Percentiles rank a stretch among this genome's conserved stretches.
phyloP scores from a whole-genome alignment of 129 eudicot species.

The Logfia minima region DNA sequence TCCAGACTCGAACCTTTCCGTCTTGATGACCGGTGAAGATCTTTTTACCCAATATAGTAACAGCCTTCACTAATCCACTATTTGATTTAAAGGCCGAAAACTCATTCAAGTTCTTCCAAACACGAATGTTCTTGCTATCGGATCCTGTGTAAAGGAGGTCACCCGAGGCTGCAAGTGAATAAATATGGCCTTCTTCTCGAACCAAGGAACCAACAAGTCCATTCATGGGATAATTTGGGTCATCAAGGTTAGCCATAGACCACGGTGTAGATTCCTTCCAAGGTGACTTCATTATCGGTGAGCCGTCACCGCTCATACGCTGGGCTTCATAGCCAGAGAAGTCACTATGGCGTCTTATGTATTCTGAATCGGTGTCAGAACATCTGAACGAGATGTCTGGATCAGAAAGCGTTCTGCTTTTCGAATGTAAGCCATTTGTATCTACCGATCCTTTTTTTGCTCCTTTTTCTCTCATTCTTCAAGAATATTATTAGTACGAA shows the following conservation, averaged over 20 bases:
- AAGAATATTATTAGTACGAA: not conserved
- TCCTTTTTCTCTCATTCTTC: slow-evolving; percentile 30
- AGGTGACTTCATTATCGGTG: slow-evolving; percentile 84
- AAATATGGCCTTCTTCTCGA: slow-evolving; percentile 89
- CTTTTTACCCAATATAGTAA: slow-evolving; percentile 61
- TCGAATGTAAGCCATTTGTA: not conserved
- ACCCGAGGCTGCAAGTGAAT: slow-evolving; percentile 66
- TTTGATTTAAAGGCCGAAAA: slow-evolving; percentile 82
- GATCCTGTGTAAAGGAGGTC: slow-evolving; percentile 91
- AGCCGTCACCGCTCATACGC: slow-evolving; percentile 57
- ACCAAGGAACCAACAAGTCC: slow-evolving; percentile 72
- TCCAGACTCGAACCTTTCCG: slow-evolving; percentile 95
- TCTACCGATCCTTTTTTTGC: slow-evolving; percentile 11
- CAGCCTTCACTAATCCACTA: slow-evolving; percentile 90
- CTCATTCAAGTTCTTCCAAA: slow-evolving; percentile 75
- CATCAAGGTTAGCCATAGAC: slow-evolving; percentile 32
- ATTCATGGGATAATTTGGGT: slow-evolving; percentile 36
- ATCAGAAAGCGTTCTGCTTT: slow-evolving; percentile 44
- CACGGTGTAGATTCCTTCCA: slow-evolving; percentile 63
- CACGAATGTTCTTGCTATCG: slow-evolving; percentile 85
- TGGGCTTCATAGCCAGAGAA: slow-evolving; percentile 56
- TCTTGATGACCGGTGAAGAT: slow-evolving; percentile 94
- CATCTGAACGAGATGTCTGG: slow-evolving; percentile 47
- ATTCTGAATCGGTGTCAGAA: slow-evolving; percentile 29
- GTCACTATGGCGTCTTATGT: slow-evolving; percentile 53